Percentiles rank a stretch among this genome's conserved stretches.
Evolutionary conservation across 2,329 filamentous ascomycete species (phyloP).

Genomic region (Colletotrichum godetiae): DNA sequence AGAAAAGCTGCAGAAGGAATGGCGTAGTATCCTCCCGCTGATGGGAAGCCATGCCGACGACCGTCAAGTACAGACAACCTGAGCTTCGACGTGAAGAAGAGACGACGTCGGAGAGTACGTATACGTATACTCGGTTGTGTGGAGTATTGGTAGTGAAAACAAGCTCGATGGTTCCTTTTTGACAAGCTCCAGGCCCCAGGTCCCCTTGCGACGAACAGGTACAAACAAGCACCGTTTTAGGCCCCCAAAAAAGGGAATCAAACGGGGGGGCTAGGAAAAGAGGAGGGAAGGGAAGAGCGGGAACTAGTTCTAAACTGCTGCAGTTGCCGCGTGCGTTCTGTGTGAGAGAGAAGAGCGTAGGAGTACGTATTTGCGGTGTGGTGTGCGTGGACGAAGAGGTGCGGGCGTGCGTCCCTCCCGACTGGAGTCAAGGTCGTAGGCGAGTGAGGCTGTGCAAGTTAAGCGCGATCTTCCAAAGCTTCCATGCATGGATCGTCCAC

Average conservation of each 20-base stretch:
- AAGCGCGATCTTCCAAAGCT: slow-evolving; percentile 35
- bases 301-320: slow-evolving; percentile 15
- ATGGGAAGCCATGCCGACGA: slow-evolving; percentile 26
- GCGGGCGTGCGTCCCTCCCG: slow-evolving; percentile 8
- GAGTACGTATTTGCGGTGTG: slow-evolving; percentile 4
- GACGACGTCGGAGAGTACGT: slow-evolving; percentile 19
- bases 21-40: slow-evolving; percentile 80
- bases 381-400: slow-evolving; percentile 2
- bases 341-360: neutral
- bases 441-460: slow-evolving; percentile 37
- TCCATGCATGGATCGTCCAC: slow-evolving; percentile 36
- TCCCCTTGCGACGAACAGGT: slow-evolving; percentile 33
- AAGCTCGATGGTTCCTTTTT: slow-evolving; percentile 12
- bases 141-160: slow-evolving; percentile 13
- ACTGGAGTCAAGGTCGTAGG: slow-evolving; percentile 37
- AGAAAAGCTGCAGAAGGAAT: slow-evolving; percentile 89
- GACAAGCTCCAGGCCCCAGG: slow-evolving; percentile 29
- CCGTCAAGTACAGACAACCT: too few relatives aligned
- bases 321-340: neutral
- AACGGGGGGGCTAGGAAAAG: neutral
- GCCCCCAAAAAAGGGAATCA: neutral
- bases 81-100: neutral
- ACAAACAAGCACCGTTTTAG: slow-evolving; percentile 26
- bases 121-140: slow-evolving; percentile 8
- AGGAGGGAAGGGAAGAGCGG: slow-evolving; percentile 3